These are phyloP conservation scores for Plasmodium adleri DNA, from an alignment of 169 alveolate species.

Conservation along the genomic window DNA sequence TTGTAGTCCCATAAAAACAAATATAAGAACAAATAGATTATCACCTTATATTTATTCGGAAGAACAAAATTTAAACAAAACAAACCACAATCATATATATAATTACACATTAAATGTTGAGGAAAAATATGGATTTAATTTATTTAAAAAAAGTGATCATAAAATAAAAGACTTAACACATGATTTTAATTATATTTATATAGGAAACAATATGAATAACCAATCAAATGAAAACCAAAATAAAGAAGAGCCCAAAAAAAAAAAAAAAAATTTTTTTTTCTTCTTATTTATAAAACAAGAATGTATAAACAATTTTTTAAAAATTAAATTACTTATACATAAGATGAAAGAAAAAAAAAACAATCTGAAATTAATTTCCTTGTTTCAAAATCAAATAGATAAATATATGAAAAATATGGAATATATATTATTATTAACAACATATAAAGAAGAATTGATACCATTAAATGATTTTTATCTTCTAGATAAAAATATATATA, in stretches of 20 bases:
- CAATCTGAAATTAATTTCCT: constrained; percentile 56
- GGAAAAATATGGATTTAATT: constrained; percentile 72
- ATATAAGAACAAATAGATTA: too few relatives aligned
- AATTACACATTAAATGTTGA: constrained; percentile 16
- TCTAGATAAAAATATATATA: constrained; percentile 51
- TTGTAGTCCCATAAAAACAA: too few relatives aligned
- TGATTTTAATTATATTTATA: constrained; percentile 69
- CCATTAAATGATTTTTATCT: constrained; percentile 67
- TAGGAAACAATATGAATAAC: constrained; percentile 28
- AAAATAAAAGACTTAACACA: constrained; percentile 62
- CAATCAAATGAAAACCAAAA: too few relatives aligned
- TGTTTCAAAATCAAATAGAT: constrained; percentile 65
- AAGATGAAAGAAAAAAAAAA: constrained; percentile 47
- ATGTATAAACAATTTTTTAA: constrained; percentile 51
- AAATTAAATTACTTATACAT: constrained; percentile 51
- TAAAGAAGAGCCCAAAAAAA: background rate
- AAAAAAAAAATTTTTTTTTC: constrained; percentile 3
- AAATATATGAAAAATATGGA: constrained; percentile 61
- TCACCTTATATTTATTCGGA: too few relatives aligned
- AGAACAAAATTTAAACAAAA: background rate
- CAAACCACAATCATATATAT: constrained; percentile 3
- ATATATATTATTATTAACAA: constrained; percentile 51
- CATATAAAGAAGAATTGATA: constrained; percentile 62
- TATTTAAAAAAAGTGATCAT: constrained; percentile 62
- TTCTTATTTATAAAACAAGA: constrained; percentile 67